These are phyloP conservation scores for Xylaria multiplex DNA, from an alignment of 2,329 filamentous ascomycete genomes.

Conservation along the genomic window DNA sequence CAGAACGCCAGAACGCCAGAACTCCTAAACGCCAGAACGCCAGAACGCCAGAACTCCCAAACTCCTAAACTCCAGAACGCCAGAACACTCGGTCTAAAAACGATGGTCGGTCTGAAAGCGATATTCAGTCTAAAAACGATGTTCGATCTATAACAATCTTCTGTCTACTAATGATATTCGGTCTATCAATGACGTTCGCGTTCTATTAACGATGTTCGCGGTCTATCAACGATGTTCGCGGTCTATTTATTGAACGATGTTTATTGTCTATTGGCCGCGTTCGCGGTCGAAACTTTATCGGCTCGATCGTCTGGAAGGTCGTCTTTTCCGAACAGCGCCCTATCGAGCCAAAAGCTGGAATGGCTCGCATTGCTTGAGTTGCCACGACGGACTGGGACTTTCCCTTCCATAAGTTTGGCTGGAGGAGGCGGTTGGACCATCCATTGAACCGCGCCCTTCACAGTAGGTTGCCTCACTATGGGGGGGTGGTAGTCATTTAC, in stretches of 20 bases:
- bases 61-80: not conserved
- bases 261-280: not conserved
- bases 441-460: constrained; percentile 80
- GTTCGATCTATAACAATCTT: not conserved
- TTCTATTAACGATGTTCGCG: constrained; percentile 50
- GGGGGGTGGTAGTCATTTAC: constrained; percentile 89
- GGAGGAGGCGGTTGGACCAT: constrained; percentile 94
- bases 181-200: no score
- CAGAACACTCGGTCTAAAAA: not conserved
- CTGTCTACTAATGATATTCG: not conserved
- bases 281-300: no score
- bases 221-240: constrained; percentile 39
- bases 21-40: no score
- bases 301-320: no score
- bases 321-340: no score
- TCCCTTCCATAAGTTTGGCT: constrained; percentile 90
- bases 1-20: no score
- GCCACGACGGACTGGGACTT: constrained; percentile 72
- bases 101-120: not conserved
- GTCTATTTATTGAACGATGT: constrained; percentile 46
- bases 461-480: constrained; percentile 80
- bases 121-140: not conserved
- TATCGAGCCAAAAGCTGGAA: no score
- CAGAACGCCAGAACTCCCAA: not conserved
- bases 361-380: constrained; percentile 59